Evolutionary conservation across 2,329 filamentous ascomycete genomes (phyloP), one percentile per base, ranked within the genome.

Genomic region (Apiospora marii): DNA sequence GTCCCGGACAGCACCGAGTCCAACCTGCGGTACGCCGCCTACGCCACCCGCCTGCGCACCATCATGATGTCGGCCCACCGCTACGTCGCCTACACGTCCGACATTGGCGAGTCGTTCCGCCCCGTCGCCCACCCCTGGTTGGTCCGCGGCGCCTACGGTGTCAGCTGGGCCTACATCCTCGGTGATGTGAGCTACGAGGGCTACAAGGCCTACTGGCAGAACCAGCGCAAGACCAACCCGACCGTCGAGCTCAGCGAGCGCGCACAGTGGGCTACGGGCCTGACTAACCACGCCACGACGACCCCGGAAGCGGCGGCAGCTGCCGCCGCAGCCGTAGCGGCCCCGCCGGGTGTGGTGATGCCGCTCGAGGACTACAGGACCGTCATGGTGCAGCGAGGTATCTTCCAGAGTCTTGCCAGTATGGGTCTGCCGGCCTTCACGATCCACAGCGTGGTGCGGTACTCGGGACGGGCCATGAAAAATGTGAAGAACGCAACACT

Each of bases 401-500:
- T 98, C 30, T 99, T 99, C 84, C 96, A 99, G 84, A 91, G 91
- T 75, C 74, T 99, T 68, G 96, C 96, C 0, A 94, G 91, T 79
- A 99, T 99, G 96, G 96, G 94, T 1, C 83, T 98, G 76, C 96
- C 96, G 0, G 96, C 95, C 0, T 94, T 98, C 74, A 98, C 95
- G 0, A 98, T 98, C 72, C 96, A 98, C 83, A 95, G 92, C 74
- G 92, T 98, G 7, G 96, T 99, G 70, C 90, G 91, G 74, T 98
- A 99, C 80, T 95, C 94, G 0, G 95, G 96, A 0, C 87, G 87
- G 51, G 94, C 94, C n/a, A 82, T 99, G 85, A 98, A 96, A 85
- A 87, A 93, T 77, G 87, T 87, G 27, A 96, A 96, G 87, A 97
- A 93, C 80, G 86, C 88, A 73, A 90, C 85, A 5, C 73, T 98